Base-by-base conservation (phyloP, 1,139 yeast genomes). In the Debaryomyces fabryi region DNA sequence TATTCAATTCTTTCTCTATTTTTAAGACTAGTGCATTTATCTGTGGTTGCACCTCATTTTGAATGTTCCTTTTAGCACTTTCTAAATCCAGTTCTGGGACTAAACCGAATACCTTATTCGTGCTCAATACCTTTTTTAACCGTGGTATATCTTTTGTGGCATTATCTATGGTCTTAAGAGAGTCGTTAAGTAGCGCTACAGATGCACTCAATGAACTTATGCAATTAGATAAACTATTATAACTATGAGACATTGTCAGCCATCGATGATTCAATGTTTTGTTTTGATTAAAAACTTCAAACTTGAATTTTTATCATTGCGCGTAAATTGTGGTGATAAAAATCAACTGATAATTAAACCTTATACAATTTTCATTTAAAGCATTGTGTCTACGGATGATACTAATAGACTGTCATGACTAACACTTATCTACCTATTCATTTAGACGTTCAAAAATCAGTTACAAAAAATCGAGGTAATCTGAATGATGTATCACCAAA, bases 1-100 rank as follows among this genome's bases (percentile, higher is more conserved):
- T 70, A 9, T 54, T 54, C 45, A 78, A 42, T 21, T 76, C 73
- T 39, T 61, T 62, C 45, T 67, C 71, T n/a, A 77, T 56, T 44
- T 63, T 64, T 8, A 60, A 62, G 42, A 68, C 57, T 23, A 75
- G 52, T 6, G 59, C 62, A 6, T 63, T 59, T 9, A 79, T 66
- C 48, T 72, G 72, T 2, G 78, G 79, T 34, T 66, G 63, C 12
- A 69, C 60, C 27, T 68, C 70, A 24, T 57, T 56, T 43, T 63
- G 61, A 46, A 72, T 63, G 33, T 62, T 58, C 44, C 58, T 58
- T 46, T 67, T 69, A 27, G 79, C 78, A 52, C 70, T 66, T n/a
- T 63, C 64, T 33, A 74, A 52, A 52, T 76, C 81, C 50, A 61
- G 58, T 49, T 72, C 75, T 0, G 81, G 77, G 1, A 74, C 71